Conservation (phyloP, 2,329 filamentous ascomycete species). For the Coniochaeta ligniaria region DNA sequence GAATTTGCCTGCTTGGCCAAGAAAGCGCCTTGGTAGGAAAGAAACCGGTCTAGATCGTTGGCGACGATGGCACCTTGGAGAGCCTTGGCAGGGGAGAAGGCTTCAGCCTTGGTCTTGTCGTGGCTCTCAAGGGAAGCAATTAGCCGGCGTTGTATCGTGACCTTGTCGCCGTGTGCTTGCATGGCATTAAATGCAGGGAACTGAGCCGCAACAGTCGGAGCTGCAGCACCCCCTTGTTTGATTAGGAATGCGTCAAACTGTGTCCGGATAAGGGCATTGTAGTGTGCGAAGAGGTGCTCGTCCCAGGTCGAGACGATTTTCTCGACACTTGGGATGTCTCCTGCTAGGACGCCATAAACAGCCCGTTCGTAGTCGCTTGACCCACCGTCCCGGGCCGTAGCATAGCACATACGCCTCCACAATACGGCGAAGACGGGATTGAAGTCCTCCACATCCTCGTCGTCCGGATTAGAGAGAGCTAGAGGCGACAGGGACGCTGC, state of each 20-base stretch:
- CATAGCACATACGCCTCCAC: slow-evolving; percentile 74
- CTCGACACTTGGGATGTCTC: slow-evolving; percentile 72
- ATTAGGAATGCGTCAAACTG: slow-evolving; percentile 71
- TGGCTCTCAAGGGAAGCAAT: slow-evolving; percentile 53
- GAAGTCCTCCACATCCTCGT: slow-evolving; percentile 30
- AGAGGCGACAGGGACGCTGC: slow-evolving; percentile 74
- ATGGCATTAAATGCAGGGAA: slow-evolving; percentile 60
- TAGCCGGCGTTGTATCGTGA: slow-evolving; percentile 48
- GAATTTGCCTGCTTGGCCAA: slow-evolving; percentile 41
- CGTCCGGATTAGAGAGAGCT: slow-evolving; percentile 47
- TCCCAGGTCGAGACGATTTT: slow-evolving; percentile 75
- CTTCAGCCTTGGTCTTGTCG: slow-evolving; percentile 47
- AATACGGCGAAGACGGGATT: slow-evolving; percentile 46
- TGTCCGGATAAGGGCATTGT: slow-evolving; percentile 75
- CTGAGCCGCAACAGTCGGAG: slow-evolving; percentile 45
- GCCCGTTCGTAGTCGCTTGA: slow-evolving; percentile 76
- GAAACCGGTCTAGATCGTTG: slow-evolving; percentile 48
- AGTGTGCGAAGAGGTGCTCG: slow-evolving; percentile 79
- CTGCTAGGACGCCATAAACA: slow-evolving; percentile 84
- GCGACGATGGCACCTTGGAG: slow-evolving; percentile 71
- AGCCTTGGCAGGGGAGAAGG: slow-evolving; percentile 61
- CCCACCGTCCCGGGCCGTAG: slow-evolving; percentile 60
- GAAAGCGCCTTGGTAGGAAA: slow-evolving; percentile 51
- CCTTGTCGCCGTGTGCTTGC: slow-evolving; percentile 51
- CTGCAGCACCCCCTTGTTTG: slow-evolving; percentile 41